Conservation (phyloP, 257 asterid genomes). For the Voacanga thouarsii region DNA sequence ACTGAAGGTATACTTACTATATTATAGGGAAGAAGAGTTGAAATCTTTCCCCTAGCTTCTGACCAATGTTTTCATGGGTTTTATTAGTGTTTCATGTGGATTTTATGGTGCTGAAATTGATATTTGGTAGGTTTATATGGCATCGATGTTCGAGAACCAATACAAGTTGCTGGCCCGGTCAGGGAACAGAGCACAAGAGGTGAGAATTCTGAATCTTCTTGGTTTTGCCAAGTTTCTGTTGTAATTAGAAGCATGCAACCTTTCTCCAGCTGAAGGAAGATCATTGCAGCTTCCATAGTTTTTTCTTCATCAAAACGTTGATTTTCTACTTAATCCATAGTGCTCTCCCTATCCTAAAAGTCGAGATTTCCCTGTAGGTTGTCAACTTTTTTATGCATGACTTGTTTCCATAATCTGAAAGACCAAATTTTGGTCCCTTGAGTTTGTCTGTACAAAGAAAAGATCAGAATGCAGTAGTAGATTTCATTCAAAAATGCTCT, state of each 20-base stretch:
- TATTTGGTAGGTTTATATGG: conserved; percentile 72
- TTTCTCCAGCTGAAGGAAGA: neutral
- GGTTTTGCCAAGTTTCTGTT: neutral
- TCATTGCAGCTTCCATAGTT: neutral
- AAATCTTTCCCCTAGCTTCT: neutral
- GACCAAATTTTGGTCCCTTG: no score
- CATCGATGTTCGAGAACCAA: conserved; percentile 74
- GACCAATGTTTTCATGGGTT: neutral
- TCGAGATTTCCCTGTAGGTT: no score
- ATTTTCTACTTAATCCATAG: neutral
- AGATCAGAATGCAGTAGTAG: no score
- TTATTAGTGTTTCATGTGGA: neutral
- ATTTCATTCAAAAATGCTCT: no score
- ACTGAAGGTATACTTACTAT: neutral
- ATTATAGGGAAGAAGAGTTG: neutral
- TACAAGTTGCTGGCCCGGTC: conserved; percentile 96
- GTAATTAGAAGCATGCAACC: conserved; percentile 1
- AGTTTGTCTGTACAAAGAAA: no score
- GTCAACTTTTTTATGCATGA: no score
- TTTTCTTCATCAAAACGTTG: neutral
- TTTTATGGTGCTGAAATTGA: neutral
- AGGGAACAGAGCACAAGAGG: conserved; percentile 89
- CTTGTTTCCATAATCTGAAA: no score
- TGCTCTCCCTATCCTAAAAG: neutral
- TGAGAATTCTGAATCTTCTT: conserved; percentile 20